Base-by-base conservation (phyloP, 257 asterid species). In the Capsicum chinense region DNA sequence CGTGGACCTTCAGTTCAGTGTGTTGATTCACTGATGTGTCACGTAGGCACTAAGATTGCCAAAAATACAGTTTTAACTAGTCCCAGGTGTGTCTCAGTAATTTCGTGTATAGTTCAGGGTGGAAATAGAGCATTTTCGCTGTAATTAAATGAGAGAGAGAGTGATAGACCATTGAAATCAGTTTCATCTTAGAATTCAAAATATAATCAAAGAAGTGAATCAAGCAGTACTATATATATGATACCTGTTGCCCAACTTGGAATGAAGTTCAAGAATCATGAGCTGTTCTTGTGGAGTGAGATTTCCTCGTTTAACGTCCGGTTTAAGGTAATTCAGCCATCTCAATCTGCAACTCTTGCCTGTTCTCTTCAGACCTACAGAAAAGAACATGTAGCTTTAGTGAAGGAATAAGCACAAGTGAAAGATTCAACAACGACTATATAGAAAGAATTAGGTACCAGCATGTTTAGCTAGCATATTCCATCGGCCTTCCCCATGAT, bases 331-430 rank as follows among this genome's bases (percentile, higher is more conserved):
- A 56, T 89, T 89, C n/a, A 89, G 84, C 91, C 91, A 89, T 79
- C 91, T 87, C 73, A 89, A 74, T 69, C 91, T 87, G 48, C 91
- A 89, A 48, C 91, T 89, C 87, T 89, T 89, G 26, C 91, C 91
- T 0, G 88, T 89, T 63, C 91, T 87, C 56, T 84, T 87, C 86
- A 89, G 42, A 14, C 91, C 91, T 88, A 69, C 19, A 69, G 35
- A 69, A 69, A 69, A 69, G 33, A 69, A 69, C 9, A 9, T 39
- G 7, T 69, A 68, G 10, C 54, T 37, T 37, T 14, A 67, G 50
- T 6, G 9, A 62, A 37, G 5, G 47, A 39, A 39, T 39, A 39
- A 4, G 26, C 3, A 16, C 59, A 1, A 68, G 0, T 16, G 14
- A 69, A 16, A 69, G 56, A 69, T 48, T 39, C 56, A 69, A 42